Conservation (phyloP, 2,329 filamentous ascomycete genomes). For the Dactylonectria macrodidyma region DNA sequence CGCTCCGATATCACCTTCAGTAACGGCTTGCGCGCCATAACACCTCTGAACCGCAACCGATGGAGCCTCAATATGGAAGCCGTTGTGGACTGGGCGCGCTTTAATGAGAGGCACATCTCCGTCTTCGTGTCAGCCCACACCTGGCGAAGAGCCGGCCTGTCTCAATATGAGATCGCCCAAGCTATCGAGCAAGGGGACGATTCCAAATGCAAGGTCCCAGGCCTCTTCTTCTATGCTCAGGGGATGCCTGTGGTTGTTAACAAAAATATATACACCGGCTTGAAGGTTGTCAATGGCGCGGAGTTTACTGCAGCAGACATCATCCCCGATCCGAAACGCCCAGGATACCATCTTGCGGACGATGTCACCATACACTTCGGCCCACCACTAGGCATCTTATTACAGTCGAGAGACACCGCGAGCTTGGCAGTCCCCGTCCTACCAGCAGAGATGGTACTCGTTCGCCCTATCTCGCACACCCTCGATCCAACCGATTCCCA, state of each 20-base stretch:
- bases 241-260: no score
- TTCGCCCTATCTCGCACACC: no score
- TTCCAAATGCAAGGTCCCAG: no score
- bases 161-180: no score
- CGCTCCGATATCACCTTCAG: conserved; percentile 32
- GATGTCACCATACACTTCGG: conserved; percentile 27
- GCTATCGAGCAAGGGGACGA: no score
- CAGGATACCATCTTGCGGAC: conserved; percentile 27
- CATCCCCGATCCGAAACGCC: conserved; percentile 29
- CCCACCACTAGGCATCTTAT: conserved; percentile 14
- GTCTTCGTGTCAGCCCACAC: not conserved
- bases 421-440: no score
- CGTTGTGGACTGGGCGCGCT: conserved; percentile 23
- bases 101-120: conserved; percentile 13
- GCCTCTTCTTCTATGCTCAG: no score
- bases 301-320: conserved; percentile 31
- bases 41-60: conserved; percentile 29
- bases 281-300: no score
- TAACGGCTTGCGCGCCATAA: conserved; percentile 31
- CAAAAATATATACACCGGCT: no score
- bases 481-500: no score
- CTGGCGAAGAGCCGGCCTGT: not conserved
- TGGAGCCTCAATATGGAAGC: conserved; percentile 28
- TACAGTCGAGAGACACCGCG: conserved; percentile 23
- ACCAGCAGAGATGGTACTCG: no score